Conservation (phyloP, 345 rosid species). For the Schrenkiella parvula region DNA sequence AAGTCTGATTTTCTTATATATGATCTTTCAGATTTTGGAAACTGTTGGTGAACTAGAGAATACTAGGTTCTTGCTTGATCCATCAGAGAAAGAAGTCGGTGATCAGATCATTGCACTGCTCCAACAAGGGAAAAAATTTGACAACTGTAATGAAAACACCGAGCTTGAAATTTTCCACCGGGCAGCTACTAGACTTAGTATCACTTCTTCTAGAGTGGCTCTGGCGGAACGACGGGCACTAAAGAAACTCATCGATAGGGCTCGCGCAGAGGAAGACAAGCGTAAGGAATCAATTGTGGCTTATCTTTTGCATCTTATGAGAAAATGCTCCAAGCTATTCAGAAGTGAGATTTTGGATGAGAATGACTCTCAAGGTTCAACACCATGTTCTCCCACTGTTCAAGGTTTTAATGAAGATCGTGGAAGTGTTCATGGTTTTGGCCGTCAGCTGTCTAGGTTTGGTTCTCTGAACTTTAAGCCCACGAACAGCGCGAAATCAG, state of each 20-base stretch:
- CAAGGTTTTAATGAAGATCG: constrained; percentile 51
- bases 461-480: constrained; percentile 69
- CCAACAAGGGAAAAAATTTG: constrained; percentile 85
- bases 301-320: constrained; percentile 86
- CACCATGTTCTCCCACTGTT: constrained; percentile 85
- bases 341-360: constrained; percentile 80
- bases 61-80: constrained; percentile 58
- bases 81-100: constrained; percentile 89
- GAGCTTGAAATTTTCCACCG: constrained; percentile 89
- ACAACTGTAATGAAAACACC: constrained; percentile 47
- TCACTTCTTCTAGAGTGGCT: constrained; percentile 87
- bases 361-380: constrained; percentile 84
- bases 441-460: constrained; percentile 77
- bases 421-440: constrained; percentile 52
- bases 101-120: constrained; percentile 80
- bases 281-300: constrained; percentile 97
- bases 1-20: constrained; percentile 24
- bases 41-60: constrained; percentile 68
- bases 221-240: constrained; percentile 89
- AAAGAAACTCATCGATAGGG: constrained; percentile 87
- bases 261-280: constrained; percentile 93
- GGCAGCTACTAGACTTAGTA: constrained; percentile 73
- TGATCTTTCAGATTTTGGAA: constrained; percentile 67
- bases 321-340: constrained; percentile 91
- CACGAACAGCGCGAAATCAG: constrained; percentile 49